Base-by-base conservation (phyloP, 2,329 filamentous ascomycete genomes). In the Lachnellula hyalina region DNA sequence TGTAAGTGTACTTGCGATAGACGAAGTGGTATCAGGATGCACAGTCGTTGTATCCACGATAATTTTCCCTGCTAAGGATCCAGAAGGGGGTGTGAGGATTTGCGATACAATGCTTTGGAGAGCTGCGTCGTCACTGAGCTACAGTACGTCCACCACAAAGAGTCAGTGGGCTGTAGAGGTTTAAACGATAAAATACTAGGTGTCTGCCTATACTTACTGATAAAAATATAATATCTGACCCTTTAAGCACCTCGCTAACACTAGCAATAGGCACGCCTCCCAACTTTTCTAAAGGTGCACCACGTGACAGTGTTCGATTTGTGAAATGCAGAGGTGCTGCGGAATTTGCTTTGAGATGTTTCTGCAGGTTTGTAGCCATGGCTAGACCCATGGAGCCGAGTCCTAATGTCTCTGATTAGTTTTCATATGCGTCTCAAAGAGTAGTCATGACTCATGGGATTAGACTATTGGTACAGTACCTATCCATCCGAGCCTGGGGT, bases 271-370 rank as follows among this genome's bases (percentile, higher is more conserved):
- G 64, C 1, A 63, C 58, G 17, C 62, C 72, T 8, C 73, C 72
- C 6, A 75, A 56, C 5, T 63, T 63, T 57, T 70, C 65, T 21
- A 75, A 61, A 14, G 67, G 47, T 6, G 68, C 64, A 11, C 73
- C 72, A n/a, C 71, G 72, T 42, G 71, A 67, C 55, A 74, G 64
- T 3, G 73, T 75, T 40, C 72, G 68, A 60, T 75, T 75, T n/a
- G 71, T 70, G 57, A 71, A 75, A 21, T 70, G 55, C 42, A 75
- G 62, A 38, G 58, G 32, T 1, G 51, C 57, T 17, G 49, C 50
- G 17, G 25, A 47, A 0, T 34, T 54, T n/a, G 38, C 28, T 28
- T 53, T 55, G 14, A 66, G 59, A 25, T 66, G 46, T 19, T 65
- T 63, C 42, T 65, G 61, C 5, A 66, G 59, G 35, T 61, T 62